Percentiles rank a stretch among this genome's conserved stretches.
These are phyloP conservation scores for Annulohypoxylon maeteangense DNA, from an alignment of 495 filamentous ascomycete species.

Conservation along the genomic window DNA sequence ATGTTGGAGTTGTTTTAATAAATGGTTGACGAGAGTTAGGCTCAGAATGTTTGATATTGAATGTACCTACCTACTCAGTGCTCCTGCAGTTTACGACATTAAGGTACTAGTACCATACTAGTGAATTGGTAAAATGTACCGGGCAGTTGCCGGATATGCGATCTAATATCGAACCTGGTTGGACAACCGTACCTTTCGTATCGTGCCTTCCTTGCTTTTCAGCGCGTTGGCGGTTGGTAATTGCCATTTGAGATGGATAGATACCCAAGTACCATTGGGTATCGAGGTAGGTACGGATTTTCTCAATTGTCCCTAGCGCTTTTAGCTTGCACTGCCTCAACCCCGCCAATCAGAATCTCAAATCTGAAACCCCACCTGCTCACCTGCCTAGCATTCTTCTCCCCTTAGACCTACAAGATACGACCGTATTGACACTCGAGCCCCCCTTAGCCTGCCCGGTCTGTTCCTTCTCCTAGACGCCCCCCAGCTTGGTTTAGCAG, in stretches of 20 bases:
- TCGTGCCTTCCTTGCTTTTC: neutral
- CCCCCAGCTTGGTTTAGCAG: conserved; percentile 10
- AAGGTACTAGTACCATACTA: neutral
- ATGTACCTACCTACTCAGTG: neutral
- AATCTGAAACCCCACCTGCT: conserved; percentile 40
- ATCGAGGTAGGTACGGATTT: conserved; percentile 6
- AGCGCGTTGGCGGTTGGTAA: neutral
- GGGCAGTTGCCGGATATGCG: neutral
- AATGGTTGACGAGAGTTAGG: conserved; percentile 13
- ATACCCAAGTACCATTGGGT: conserved; percentile 9
- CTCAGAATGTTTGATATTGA: conserved; percentile 22
- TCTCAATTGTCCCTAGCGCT: conserved; percentile 25
- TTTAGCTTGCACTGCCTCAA: conserved; percentile 38
- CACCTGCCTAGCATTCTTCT: conserved; percentile 29
- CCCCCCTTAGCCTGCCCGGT: conserved; percentile 3
- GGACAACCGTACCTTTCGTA: neutral
- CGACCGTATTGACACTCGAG: conserved; percentile 22
- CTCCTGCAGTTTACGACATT: neutral
- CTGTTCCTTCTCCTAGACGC: neutral
- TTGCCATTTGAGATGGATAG: conserved; percentile 5
- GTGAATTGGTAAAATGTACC: neutral
- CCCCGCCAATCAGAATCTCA: conserved; percentile 38
- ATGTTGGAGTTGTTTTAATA: conserved; percentile 13
- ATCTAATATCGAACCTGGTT: neutral
- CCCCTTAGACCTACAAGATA: conserved; percentile 27